Base-by-base conservation (phyloP, 1,139 yeast species). In the Saccharomyces hybrid region DNA sequence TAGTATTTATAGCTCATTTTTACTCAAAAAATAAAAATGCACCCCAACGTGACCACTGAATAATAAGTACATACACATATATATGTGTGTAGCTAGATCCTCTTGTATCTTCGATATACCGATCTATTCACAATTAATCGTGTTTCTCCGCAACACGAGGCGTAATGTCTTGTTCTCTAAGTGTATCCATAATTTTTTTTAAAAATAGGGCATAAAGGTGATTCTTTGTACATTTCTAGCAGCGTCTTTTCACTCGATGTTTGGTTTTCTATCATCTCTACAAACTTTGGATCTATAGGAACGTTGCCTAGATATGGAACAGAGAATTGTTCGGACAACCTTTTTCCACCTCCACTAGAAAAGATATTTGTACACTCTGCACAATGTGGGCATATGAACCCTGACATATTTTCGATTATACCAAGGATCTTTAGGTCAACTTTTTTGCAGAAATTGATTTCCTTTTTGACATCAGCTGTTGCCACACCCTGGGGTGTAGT, bases 401-500 rank as follows among this genome's bases (percentile, higher is more conserved):
- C 99, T 16, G 95, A 84, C 99, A 95, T 93, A 67, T 95, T 95
- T 67, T 95, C 99, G 19, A 95, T 85, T 16, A 95, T 78, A 1
- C 99, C 99, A 50, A 93, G 71, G 2, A 93, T 80, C 48, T 78
- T 78, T 61, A 95, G 84, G 38, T 83, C 83, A 9, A 95, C 97
- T 69, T 91, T 93, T 49, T 80, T 78, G 71, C 99, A 93, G 64
- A 91, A 95, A 65, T 88, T 93, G 42, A 95, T 82, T 72, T 95
- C 99, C 65, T 95, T 95, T 55, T 90, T 79, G 8, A 95, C 99
- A 71, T 95, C 99, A 31, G 93, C 83, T 6, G 95, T 80, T 0
- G 98, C 90, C 7, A 95, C 95, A 62, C 84, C 84, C 68, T 95
- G 99, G 0, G 99, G 99, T 0, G 99, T 95, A 0, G 99, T 93